Evolutionary conservation across 2,329 filamentous ascomycete species (phyloP), one percentile per base, ranked within the genome.

Genomic region (Zymoseptoria passerinii): DNA sequence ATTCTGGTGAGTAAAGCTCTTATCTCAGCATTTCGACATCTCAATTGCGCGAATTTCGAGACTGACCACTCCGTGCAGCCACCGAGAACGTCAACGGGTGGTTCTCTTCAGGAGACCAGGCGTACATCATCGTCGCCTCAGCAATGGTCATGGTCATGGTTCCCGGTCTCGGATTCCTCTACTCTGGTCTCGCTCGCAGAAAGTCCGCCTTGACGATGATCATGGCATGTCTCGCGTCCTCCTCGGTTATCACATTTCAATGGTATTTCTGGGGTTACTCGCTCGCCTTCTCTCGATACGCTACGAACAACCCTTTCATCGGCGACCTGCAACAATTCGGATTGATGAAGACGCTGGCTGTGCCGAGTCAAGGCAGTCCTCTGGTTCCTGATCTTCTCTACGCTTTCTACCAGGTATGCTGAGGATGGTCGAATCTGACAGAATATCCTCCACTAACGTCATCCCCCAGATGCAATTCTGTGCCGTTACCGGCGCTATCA

Each of bases 241-340:
- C 88, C 72, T 92, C 89, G 52, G 86, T 97, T 71, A 82, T 96
- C 73, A 88, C 89, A 58, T 96, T 99, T 79, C 94, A 99, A 78
- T 99, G 94, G 94, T 97, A 96, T 72, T 96, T 99, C 75, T 97
- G 94, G 92, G 94, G 94, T 44, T 99, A 96, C 76, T 96, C 92
- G 13, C 81, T 99, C 61, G 92, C 92, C 55, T 96, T 97, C 76
- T 94, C 89, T 70, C 80, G 83, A 50, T 85, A 84, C 13, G 89
- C 87, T 4, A 90, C 83, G 66, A 96, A 89, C 76, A 56, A 66
- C 28, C 88, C 89, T 55, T 97, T 89, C 77, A 97, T 99, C 71
- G 94, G 94, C 57, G 85, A 97, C 73, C 77, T 99, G 57, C 82
- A 86, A 67, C 89, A 95, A 74, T 96, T 97, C 68, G 94, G 91